Evolutionary conservation across 106 monocot species (phyloP).

Genomic region (Platanthera guangdongensis): DNA sequence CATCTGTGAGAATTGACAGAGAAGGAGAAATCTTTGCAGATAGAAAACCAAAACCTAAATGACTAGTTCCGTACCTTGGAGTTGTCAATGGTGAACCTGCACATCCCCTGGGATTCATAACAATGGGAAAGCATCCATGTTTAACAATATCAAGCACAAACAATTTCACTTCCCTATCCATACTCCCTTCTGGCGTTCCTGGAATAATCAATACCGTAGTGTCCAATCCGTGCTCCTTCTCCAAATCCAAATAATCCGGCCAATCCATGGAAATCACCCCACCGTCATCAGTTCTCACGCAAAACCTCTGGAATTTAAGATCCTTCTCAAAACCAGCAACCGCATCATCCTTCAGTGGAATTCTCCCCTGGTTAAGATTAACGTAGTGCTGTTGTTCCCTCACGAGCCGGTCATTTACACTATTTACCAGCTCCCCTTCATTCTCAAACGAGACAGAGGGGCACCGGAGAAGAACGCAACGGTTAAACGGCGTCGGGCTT

Average conservation of each 20-base stretch:
- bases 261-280: conserved; percentile 91
- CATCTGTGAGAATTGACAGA: background rate
- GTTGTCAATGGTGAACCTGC: conserved; percentile 76
- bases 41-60: background rate
- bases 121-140: conserved; percentile 72
- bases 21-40: background rate
- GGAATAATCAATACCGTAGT: conserved; percentile 76
- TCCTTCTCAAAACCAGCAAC: conserved; percentile 11
- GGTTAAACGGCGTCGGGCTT: conserved; percentile 84
- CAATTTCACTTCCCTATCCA: conserved; percentile 34
- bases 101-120: conserved; percentile 94
- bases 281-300: conserved; percentile 65
- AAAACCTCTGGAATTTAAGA: conserved; percentile 65
- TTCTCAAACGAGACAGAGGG: conserved; percentile 64
- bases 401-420: conserved; percentile 35
- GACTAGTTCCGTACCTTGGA: conserved; percentile 39
- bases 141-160: conserved; percentile 55
- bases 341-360: conserved; percentile 15
- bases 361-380: conserved; percentile 32
- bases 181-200: conserved; percentile 68
- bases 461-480: conserved; percentile 74
- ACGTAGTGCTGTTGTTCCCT: conserved; percentile 47
- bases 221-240: conserved; percentile 66
- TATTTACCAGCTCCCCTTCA: conserved; percentile 34
- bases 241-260: conserved; percentile 81